These are phyloP conservation scores for Mariannaea elegans DNA, from an alignment of 2,329 filamentous ascomycete species.

Conservation along the genomic window DNA sequence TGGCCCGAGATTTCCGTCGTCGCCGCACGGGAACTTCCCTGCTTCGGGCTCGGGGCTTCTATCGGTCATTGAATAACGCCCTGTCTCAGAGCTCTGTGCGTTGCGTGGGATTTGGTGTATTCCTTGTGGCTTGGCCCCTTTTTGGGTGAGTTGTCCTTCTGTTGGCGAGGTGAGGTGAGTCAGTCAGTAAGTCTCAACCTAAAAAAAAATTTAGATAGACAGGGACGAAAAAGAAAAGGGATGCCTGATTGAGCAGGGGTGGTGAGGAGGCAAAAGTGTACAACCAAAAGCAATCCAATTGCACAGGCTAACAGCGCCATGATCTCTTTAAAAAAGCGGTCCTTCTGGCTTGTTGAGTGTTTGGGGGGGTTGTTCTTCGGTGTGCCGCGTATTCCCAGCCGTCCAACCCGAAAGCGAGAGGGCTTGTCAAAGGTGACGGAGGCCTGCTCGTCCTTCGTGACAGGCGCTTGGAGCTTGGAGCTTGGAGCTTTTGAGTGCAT, in stretches of 20 bases:
- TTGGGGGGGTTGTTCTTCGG: background rate
- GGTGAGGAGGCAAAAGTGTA: constrained; percentile 2
- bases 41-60: constrained; percentile 4
- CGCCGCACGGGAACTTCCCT: constrained; percentile 27
- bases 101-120: background rate
- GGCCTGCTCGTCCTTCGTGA: background rate
- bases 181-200: constrained; percentile 11
- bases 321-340: background rate
- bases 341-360: background rate
- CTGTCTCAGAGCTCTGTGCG: constrained; percentile 12
- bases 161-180: constrained; percentile 24
- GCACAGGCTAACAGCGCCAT: constrained; percentile 7
- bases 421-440: background rate
- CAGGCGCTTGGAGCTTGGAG: constrained; percentile 8
- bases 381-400: constrained; percentile 13
- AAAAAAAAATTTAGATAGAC: background rate
- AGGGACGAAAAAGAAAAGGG: background rate
- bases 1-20: constrained; percentile 19
- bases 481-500: constrained; percentile 8
- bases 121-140: constrained; percentile 4
- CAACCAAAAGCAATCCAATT: background rate
- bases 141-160: constrained; percentile 18
- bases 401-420: constrained; percentile 15
- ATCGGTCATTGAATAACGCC: background rate
- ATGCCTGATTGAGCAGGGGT: constrained; percentile 1